Conservation (phyloP, 2,329 filamentous ascomycete species). For the Xylariaceae sp. region DNA sequence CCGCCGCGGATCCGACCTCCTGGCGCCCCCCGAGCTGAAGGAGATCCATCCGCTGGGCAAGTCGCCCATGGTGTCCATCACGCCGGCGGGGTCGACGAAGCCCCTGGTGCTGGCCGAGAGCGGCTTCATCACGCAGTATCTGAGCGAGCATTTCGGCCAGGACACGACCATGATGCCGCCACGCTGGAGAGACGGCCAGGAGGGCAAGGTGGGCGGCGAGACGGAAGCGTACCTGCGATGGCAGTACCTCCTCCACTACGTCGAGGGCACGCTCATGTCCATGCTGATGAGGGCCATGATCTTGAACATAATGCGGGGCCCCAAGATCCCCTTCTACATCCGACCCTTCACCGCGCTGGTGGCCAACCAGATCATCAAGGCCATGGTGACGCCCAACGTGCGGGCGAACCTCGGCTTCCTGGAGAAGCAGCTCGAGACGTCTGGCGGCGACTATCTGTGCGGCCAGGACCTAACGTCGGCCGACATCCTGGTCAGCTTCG, state of each 20-base stretch:
- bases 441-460: conserved; percentile 40
- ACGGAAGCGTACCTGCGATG: conserved; percentile 53
- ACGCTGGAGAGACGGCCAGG: conserved; percentile 49
- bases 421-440: conserved; percentile 40
- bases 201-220: conserved; percentile 51
- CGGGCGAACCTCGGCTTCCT: conserved; percentile 41
- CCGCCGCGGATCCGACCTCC: conserved; percentile 53
- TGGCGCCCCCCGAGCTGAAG: conserved; percentile 71
- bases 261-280: conserved; percentile 67
- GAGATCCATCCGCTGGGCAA: conserved; percentile 81
- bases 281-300: conserved; percentile 16
- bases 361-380: conserved; percentile 33
- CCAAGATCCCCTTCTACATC: conserved; percentile 43
- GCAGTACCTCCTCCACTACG: conserved; percentile 72
- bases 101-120: conserved; percentile 70
- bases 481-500: conserved; percentile 47
- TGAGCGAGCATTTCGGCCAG: conserved; percentile 56
- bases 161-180: conserved; percentile 42
- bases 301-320: conserved; percentile 31
- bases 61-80: conserved; percentile 68
- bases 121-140: conserved; percentile 72
- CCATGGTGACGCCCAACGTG: conserved; percentile 40
- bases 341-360: conserved; percentile 42
- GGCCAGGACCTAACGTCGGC: conserved; percentile 41
- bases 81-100: conserved; percentile 29